Evolutionary conservation across 345 rosid genomes (phyloP), one percentile per base, ranked within the genome.

Genomic region (Citrus sinensis): DNA sequence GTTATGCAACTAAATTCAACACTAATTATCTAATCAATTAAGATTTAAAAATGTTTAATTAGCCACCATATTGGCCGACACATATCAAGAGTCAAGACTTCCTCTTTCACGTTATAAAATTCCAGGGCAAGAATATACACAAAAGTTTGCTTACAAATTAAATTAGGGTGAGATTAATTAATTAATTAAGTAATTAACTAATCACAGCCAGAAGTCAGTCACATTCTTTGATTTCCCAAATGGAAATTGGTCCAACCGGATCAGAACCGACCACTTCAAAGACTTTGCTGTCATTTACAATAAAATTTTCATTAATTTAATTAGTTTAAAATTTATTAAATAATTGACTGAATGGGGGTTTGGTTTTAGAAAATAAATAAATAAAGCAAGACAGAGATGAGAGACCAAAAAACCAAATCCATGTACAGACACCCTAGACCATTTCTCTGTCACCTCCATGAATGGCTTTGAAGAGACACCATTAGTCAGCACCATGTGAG

Each of bases 401-500:
- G 34, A 32, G 55, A 74, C 51, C 63, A 24, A 29, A 29, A 71
- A 34, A 78, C 81, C 74, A 84, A 84, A 80, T 80, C 85, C 37
- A 80, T 67, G 83, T 87, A 75, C 89, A 87, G 85, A 59, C 70
- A 67, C 77, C 82, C 85, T 81, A 79, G 87, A 85, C 89, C 10
- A 51, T 59, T 76, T 80, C 58, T 67, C 32, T 58, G 75, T 40
- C 56, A 65, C 35, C 70, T 46, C 22, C 11, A 30, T 76, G 63
- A 74, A 72, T 81, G 83, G 62, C 78, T 82, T 78, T 62, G 67
- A 29, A 78, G 81, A 67, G 80, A 84, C 89, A 86, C 34, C 76
- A 80, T 75, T 81, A 71, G 76, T 84, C 85, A 79, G 84, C 89
- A 80, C 62, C 89, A 84, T 85, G 87, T 87, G 87, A 67, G 51